phyloP scores from a whole-genome alignment of 768 basidiomycete species.

The Amanita polypyramis region DNA sequence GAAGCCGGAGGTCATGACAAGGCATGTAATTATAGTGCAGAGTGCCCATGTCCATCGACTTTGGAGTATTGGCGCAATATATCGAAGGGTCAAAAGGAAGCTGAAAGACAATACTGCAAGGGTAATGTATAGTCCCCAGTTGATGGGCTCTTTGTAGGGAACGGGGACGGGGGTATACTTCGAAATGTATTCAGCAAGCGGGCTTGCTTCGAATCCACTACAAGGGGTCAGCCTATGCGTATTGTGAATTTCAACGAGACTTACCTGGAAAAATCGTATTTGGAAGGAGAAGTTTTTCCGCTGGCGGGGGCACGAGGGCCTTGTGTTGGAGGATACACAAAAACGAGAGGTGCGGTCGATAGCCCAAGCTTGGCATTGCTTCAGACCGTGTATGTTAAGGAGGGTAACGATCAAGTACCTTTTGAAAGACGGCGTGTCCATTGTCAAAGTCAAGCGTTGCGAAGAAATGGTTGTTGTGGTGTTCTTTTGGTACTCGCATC shows the following conservation, averaged over 20 bases:
- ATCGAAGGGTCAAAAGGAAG: conserved; percentile 41
- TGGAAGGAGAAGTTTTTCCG: conserved; percentile 43
- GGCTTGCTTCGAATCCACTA: conserved; percentile 80
- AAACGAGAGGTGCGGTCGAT: conserved; percentile 75
- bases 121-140: conserved; percentile 52
- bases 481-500: conserved; percentile 43
- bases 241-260: conserved; percentile 11
- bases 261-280: conserved; percentile 75
- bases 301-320: conserved; percentile 57
- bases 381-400: neutral
- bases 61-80: conserved; percentile 52
- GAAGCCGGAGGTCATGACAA: conserved; percentile 85
- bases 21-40: conserved; percentile 44
- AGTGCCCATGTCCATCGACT: conserved; percentile 75
- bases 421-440: conserved; percentile 67
- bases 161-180: conserved; percentile 69
- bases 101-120: conserved; percentile 34
- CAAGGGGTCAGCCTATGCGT: conserved; percentile 4
- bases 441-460: conserved; percentile 84
- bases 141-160: conserved; percentile 71
- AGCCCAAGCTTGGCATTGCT: conserved; percentile 53
- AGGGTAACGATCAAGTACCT: conserved; percentile 31
- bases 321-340: conserved; percentile 60
- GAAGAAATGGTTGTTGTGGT: conserved; percentile 86
- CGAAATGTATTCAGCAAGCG: conserved; percentile 69